Evolutionary conservation across 192 early-diverging fungal genomes (phyloP).

Genomic region (Gigaspora rosea): DNA sequence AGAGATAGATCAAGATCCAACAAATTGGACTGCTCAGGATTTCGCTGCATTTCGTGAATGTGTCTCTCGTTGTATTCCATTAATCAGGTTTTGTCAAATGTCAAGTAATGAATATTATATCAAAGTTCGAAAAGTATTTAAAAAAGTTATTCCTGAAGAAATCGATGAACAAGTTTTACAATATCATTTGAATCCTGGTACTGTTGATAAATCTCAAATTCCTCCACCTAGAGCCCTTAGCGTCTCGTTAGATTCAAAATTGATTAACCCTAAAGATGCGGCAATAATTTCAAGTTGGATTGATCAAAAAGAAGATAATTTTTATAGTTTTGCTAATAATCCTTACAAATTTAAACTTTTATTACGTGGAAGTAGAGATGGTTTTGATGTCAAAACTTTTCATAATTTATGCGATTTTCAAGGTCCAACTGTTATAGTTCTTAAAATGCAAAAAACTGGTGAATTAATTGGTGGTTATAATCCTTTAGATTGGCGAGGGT

Average conservation of each 20-base stretch:
- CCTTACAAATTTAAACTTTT: slow-evolving; percentile 1
- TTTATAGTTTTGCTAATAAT: background rate
- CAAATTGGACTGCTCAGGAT: background rate
- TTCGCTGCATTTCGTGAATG: background rate
- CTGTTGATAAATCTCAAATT: background rate
- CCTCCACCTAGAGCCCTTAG: background rate
- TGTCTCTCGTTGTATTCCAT: no score
- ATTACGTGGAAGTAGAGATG: background rate
- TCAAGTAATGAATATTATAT: no score
- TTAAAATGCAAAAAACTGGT: background rate
- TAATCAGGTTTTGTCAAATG: no score
- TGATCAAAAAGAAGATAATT: background rate
- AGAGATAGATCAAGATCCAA: background rate
- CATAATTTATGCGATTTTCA: background rate
- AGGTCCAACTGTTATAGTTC: background rate
- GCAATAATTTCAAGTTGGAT: slow-evolving; percentile 11
- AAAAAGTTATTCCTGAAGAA: background rate
- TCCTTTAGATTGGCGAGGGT: background rate
- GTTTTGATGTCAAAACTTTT: background rate
- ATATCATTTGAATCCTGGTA: background rate
- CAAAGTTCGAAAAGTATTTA: no score
- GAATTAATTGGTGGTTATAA: background rate
- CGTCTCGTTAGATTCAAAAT: background rate
- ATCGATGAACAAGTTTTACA: background rate
- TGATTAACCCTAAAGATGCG: background rate